These are phyloP conservation scores for Biscogniauxia sp. DNA, from an alignment of 2,329 filamentous ascomycete genomes.

Conservation along the genomic window DNA sequence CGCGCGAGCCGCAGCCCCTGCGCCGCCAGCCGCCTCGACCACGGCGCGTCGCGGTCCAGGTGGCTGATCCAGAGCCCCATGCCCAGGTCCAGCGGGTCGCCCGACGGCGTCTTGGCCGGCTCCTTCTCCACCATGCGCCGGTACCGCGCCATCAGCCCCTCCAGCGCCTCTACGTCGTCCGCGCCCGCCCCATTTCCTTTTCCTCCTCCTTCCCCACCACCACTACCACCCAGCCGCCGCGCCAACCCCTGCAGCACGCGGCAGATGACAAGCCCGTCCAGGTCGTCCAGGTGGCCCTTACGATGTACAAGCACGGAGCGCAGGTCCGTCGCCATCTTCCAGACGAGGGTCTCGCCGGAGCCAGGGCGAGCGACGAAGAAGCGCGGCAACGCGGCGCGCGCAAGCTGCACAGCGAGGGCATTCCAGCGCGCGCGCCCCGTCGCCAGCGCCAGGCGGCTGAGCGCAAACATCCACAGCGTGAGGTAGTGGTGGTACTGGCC, in stretches of 20 bases:
- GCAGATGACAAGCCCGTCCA: conserved; percentile 53
- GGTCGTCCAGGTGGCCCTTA: conserved; percentile 55
- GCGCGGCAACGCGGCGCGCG: conserved; percentile 48
- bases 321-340: conserved; percentile 55
- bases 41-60: conserved; percentile 47
- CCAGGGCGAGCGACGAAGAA: conserved; percentile 40
- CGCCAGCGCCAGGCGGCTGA: conserved; percentile 52
- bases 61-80: conserved; percentile 59
- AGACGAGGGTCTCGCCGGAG: conserved; percentile 42
- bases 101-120: conserved; percentile 38
- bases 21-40: conserved; percentile 41
- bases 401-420: conserved; percentile 49
- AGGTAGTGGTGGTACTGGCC: conserved; percentile 63
- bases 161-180: conserved; percentile 27
- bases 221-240: conserved; percentile 15
- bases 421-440: conserved; percentile 43
- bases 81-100: conserved; percentile 54
- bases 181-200: no score
- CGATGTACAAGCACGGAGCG: conserved; percentile 43
- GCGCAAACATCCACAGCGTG: conserved; percentile 61
- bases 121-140: conserved; percentile 44
- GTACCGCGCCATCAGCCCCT: conserved; percentile 53
- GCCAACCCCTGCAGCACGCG: conserved; percentile 45
- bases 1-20: conserved; percentile 29
- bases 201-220: no score